A percentile compares a stretch with the other conserved stretches of the same genome.
phyloP scores from a whole-genome alignment of 2,329 filamentous ascomycete genomes.

The Tolypocladium paradoxum region DNA sequence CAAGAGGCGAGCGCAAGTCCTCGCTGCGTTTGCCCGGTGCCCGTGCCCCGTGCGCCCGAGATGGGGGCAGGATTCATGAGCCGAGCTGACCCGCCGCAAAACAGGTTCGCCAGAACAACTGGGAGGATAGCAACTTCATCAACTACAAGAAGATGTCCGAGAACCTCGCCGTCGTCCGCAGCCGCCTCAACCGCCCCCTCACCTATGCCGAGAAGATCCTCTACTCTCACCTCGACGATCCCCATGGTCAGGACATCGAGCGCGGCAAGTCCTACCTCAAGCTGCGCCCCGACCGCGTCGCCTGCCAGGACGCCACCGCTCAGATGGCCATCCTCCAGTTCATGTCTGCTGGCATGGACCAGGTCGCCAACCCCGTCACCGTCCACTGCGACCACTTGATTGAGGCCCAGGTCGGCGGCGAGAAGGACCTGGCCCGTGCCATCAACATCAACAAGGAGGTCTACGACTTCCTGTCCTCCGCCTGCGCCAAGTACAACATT shows the following conservation, averaged over 20 bases:
- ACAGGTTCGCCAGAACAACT: constrained; percentile 86
- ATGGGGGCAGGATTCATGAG: neutral
- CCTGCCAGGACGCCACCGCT: constrained; percentile 97
- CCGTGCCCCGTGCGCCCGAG: neutral
- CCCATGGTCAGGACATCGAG: constrained; percentile 91
- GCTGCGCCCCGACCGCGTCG: constrained; percentile 92
- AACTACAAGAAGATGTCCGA: constrained; percentile 99
- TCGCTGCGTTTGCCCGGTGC: no score
- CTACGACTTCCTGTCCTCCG: constrained; percentile 92
- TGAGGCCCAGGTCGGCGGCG: constrained; percentile 83
- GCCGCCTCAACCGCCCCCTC: constrained; percentile 82
- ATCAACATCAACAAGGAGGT: constrained; percentile 93
- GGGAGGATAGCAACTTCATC: constrained; percentile 93
- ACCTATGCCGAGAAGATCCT: constrained; percentile 97
- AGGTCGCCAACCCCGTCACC: constrained; percentile 88
- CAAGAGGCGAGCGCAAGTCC: neutral
- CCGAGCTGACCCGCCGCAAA: neutral
- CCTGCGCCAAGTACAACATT: constrained; percentile 81
- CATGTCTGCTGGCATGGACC: constrained; percentile 97
- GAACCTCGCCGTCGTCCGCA: constrained; percentile 84
- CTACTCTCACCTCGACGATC: constrained; percentile 97
- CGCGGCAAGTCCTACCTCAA: constrained; percentile 93
- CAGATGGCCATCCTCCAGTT: constrained; percentile 99
- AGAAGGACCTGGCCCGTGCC: constrained; percentile 71
- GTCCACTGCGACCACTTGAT: constrained; percentile 99